phyloP scores from a whole-genome alignment of 2,329 filamentous ascomycete genomes.

The Neophaeococcomyces aloes region DNA sequence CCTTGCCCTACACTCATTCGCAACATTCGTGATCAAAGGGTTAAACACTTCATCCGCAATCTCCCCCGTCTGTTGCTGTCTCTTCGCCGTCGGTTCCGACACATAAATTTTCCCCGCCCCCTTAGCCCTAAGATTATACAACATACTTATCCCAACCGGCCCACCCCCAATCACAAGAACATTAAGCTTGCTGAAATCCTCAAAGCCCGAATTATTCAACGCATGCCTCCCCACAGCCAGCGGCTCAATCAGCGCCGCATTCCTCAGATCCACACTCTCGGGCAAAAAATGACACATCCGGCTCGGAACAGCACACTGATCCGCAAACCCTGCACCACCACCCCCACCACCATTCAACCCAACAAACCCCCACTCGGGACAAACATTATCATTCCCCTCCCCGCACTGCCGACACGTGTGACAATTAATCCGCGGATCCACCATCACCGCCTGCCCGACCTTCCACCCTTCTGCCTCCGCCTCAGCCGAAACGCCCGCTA shows the following conservation, averaged over 20 bases:
- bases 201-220: conserved; percentile 6
- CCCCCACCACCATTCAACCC: conserved; percentile 11
- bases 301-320: conserved; percentile 11
- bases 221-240: conserved; percentile 14
- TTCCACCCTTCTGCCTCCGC: conserved; percentile 29
- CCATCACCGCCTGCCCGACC: conserved; percentile 33
- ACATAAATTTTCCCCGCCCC: conserved; percentile 10
- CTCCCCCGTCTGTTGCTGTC: conserved; percentile 8
- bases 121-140: conserved; percentile 11
- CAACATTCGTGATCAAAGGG: conserved; percentile 19
- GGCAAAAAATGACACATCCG: conserved; percentile 10
- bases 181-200: conserved; percentile 4
- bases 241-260: conserved; percentile 14
- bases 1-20: conserved; percentile 21
- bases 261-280: conserved; percentile 11
- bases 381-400: conserved; percentile 9
- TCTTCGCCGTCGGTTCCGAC: conserved; percentile 11
- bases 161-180: conserved; percentile 16
- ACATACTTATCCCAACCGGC: conserved; percentile 12
- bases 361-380: conserved; percentile 9
- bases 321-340: conserved; percentile 12
- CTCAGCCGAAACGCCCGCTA: conserved; percentile 39
- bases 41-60: conserved; percentile 12
- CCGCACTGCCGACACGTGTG: neutral
- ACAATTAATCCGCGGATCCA: conserved; percentile 8